Percentiles rank a stretch among this genome's conserved stretches.
Conservation (phyloP, 257 asterid species). For the Fraxinus anomala region DNA sequence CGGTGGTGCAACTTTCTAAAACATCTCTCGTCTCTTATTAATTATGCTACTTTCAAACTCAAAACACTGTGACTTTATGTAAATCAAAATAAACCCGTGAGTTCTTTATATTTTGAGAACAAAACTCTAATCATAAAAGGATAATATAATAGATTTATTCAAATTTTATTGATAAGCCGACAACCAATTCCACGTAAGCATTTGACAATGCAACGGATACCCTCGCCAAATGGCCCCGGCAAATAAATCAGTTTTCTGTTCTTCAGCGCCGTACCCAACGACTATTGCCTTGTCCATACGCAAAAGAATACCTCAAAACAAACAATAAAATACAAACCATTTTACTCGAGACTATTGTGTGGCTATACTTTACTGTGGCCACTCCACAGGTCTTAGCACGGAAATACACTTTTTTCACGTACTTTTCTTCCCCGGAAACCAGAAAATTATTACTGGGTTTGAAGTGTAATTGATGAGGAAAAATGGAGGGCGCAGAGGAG, state of each 20-base stretch:
- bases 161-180: no score
- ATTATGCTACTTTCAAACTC: no score
- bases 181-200: neutral
- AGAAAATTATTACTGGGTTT: neutral
- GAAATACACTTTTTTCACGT: no score
- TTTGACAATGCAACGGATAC: neutral
- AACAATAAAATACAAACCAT: constrained; percentile 19
- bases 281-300: constrained; percentile 22
- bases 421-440: neutral
- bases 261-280: constrained; percentile 18
- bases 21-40: no score
- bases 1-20: no score
- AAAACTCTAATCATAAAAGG: no score
- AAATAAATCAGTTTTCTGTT: neutral
- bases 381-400: no score
- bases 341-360: constrained; percentile 35
- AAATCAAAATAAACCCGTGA: no score
- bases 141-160: no score
- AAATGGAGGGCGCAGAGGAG: constrained; percentile 81
- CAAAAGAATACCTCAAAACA: constrained; percentile 28
- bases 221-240: neutral
- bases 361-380: neutral
- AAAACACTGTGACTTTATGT: no score
- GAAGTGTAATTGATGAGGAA: constrained; percentile 23
- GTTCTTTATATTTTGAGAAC: no score